These are phyloP conservation scores for Trichoderma sp. DNA, from an alignment of 2,329 filamentous ascomycete species.

Conservation along the genomic window DNA sequence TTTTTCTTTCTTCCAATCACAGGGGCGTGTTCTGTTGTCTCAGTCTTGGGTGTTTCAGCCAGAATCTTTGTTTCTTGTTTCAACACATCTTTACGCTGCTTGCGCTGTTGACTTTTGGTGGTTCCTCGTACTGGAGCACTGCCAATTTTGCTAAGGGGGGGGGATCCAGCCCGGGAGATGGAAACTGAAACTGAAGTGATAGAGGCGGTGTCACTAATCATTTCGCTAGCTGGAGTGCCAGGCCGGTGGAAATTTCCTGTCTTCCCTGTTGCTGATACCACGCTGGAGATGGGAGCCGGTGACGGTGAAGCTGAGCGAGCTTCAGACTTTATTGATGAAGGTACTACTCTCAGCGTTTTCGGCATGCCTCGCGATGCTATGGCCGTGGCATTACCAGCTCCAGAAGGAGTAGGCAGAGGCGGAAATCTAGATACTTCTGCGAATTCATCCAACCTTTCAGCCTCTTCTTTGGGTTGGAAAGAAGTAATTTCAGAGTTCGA, in stretches of 20 bases:
- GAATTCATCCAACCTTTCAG: constrained; percentile 24
- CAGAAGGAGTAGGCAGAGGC: constrained; percentile 53
- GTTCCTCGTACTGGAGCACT: constrained; percentile 69
- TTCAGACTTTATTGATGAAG: constrained; percentile 36
- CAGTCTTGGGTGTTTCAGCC: constrained; percentile 53
- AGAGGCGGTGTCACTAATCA: constrained; percentile 76
- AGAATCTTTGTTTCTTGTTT: constrained; percentile 65
- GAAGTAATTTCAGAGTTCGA: background rate
- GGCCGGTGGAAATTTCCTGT: constrained; percentile 52
- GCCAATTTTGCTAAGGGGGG: constrained; percentile 67
- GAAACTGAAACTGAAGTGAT: constrained; percentile 72
- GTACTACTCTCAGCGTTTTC: constrained; percentile 71
- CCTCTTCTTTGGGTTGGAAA: background rate
- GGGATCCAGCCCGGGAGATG: constrained; percentile 70
- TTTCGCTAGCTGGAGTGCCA: constrained; percentile 74
- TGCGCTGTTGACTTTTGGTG: constrained; percentile 79
- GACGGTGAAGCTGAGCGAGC: background rate
- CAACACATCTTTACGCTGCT: constrained; percentile 70
- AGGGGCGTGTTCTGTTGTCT: constrained; percentile 66
- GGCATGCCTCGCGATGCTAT: constrained; percentile 57
- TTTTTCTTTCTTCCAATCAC: constrained; percentile 84
- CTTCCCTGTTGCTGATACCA: constrained; percentile 36
- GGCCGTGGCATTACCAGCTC: constrained; percentile 49
- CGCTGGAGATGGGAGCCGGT: constrained; percentile 35
- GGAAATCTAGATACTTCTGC: constrained; percentile 51